Percentiles rank a stretch among this genome's conserved stretches.
phyloP scores from a whole-genome alignment of 2,329 filamentous ascomycete species.

The Atkinsonella hypoxylon region DNA sequence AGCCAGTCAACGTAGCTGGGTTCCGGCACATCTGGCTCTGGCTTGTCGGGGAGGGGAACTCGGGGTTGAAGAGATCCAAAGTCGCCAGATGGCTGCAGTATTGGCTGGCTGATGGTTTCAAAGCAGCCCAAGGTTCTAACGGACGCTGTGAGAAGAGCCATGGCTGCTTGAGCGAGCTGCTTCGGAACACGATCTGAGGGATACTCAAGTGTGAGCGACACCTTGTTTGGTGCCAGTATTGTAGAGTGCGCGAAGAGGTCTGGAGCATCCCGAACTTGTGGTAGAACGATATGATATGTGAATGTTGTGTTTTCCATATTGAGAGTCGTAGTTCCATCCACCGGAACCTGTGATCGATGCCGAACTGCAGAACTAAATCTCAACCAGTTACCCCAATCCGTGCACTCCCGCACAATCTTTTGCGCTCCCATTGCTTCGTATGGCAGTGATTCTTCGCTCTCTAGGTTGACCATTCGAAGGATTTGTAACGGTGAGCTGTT shows the following conservation, averaged over 20 bases:
- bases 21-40: constrained; percentile 12
- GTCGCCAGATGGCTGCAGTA: constrained; percentile 31
- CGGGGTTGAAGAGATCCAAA: constrained; percentile 23
- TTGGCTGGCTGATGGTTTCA: constrained; percentile 32
- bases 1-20: constrained; percentile 16
- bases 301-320: constrained; percentile 34
- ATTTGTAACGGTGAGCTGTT: constrained; percentile 35
- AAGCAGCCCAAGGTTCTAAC: constrained; percentile 33
- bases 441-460: constrained; percentile 33
- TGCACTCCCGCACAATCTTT: constrained; percentile 41
- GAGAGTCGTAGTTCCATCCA: constrained; percentile 28
- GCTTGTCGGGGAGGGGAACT: constrained; percentile 27
- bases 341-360: constrained; percentile 24
- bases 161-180: constrained; percentile 30
- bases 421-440: constrained; percentile 39
- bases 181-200: constrained; percentile 30
- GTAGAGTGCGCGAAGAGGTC: constrained; percentile 35
- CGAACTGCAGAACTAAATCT: constrained; percentile 43
- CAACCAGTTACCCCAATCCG: constrained; percentile 40
- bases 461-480: constrained; percentile 35
- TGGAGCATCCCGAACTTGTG: constrained; percentile 27
- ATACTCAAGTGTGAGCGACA: constrained; percentile 33
- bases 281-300: constrained; percentile 29
- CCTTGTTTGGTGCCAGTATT: constrained; percentile 21
- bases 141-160: constrained; percentile 32